These are phyloP conservation scores for Clavispora asparagi DNA, from an alignment of 805 yeast species.

Conservation along the genomic window DNA sequence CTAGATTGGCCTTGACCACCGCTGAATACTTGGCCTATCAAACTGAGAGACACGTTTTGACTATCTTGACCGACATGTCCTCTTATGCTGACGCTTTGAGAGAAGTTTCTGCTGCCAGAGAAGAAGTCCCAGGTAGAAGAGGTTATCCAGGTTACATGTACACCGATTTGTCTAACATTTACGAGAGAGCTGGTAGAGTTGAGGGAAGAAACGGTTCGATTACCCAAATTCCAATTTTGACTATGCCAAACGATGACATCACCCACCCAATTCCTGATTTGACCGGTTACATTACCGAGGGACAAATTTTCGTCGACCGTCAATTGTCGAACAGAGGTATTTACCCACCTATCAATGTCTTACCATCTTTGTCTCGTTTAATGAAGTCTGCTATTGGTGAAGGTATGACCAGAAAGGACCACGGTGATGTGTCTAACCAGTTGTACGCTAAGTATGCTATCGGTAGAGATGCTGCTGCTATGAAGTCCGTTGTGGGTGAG, in stretches of 20 bases:
- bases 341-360: slow-evolving; percentile 97
- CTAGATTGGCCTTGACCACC: slow-evolving; percentile 96
- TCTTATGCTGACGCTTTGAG: slow-evolving; percentile 99
- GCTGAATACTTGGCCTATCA: slow-evolving; percentile 98
- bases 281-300: slow-evolving; percentile 99
- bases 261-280: slow-evolving; percentile 99
- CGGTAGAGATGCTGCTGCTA: slow-evolving; percentile 99
- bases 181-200: slow-evolving; percentile 99
- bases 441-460: slow-evolving; percentile 98
- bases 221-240: slow-evolving; percentile 96
- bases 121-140: slow-evolving; percentile 99
- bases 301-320: slow-evolving; percentile 97
- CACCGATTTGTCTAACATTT: slow-evolving; percentile 97
- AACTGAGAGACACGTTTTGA: slow-evolving; percentile 98
- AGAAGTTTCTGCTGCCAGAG: slow-evolving; percentile 99
- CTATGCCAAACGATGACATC: slow-evolving; percentile 99
- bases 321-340: slow-evolving; percentile 94
- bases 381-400: slow-evolving; percentile 99
- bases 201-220: slow-evolving; percentile 99
- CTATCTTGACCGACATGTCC: slow-evolving; percentile 98
- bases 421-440: slow-evolving; percentile 98
- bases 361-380: slow-evolving; percentile 95
- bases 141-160: slow-evolving; percentile 99
- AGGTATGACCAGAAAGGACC: slow-evolving; percentile 99
- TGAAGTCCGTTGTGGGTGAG: slow-evolving; percentile 99